Evolutionary conservation across 441 rosid genomes (phyloP), one percentile per base, ranked within the genome.

Genomic region (Macaranga tanarius): DNA sequence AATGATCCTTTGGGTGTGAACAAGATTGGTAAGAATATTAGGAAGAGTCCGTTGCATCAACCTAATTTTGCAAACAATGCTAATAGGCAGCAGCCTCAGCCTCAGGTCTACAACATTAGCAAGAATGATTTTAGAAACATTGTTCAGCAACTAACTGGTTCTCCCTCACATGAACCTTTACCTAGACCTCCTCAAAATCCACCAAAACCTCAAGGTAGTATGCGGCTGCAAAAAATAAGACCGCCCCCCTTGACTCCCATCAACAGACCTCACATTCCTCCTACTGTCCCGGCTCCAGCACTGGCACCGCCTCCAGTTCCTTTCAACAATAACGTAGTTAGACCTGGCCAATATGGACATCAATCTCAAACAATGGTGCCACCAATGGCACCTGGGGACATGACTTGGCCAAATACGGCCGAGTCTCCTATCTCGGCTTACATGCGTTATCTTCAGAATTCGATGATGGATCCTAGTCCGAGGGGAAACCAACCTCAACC

Each of bases 81-180:
- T 22, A 78, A 81, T 47, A 83, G 90, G 83, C 90, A 83, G 74
- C 90, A 89, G 76, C 94, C 97, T 73, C 97, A 88, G 84, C 95
- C 95, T 75, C 92, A 90, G 84, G 96, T 93, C 76, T 93, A 90
- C 84, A 93, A 93, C 83, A 93, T 93, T 68, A 90, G 91, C 91
- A 93, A 91, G 92, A 90, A 85, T 70, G 93, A 93, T 69, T 93
- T 93, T 65, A 84, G 97, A 70, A 90, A 86, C 59, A 83, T 92
- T 51, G 98, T 91, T 84, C 98, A 93, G 80, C 92, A 89, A 78
- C 88, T 93, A 56, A 93, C 98, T 42, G 96, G 98, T 69, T 88
- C 92, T 4, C 93, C 95, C 40, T 87, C 98, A 4, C 85, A 79
- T 63, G 90, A 91, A 38, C 85, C 85, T 40, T 75, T 83, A 76